These are phyloP conservation scores for Leptographium radiaticola DNA, from an alignment of 2,329 filamentous ascomycete species.

Conservation along the genomic window DNA sequence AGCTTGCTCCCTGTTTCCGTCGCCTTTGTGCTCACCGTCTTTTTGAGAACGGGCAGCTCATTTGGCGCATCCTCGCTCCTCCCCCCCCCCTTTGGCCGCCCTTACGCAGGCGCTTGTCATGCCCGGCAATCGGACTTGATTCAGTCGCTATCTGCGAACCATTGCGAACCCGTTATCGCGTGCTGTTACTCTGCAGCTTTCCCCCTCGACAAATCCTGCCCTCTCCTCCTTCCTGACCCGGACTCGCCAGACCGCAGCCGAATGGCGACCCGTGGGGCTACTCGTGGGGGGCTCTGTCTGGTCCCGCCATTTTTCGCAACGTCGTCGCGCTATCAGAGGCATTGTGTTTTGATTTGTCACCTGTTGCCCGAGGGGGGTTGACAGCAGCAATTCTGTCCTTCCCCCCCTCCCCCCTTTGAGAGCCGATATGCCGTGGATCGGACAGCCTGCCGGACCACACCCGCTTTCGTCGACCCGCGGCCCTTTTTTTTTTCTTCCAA, in stretches of 20 bases:
- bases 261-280: neutral
- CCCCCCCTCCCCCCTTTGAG: too few relatives aligned
- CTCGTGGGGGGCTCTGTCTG: neutral
- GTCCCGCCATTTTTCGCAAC: neutral
- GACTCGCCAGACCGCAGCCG: neutral
- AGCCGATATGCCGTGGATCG: too few relatives aligned
- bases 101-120: too few relatives aligned
- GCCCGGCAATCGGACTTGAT: too few relatives aligned
- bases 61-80: neutral
- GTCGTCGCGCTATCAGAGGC: neutral
- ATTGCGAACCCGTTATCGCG: neutral
- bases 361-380: neutral
- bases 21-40: neutral
- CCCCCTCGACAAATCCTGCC: neutral
- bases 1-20: neutral
- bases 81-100: neutral
- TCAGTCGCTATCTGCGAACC: neutral
- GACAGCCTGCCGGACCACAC: too few relatives aligned
- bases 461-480: too few relatives aligned
- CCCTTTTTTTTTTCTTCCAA: too few relatives aligned
- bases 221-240: neutral
- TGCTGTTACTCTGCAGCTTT: neutral
- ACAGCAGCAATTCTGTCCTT: too few relatives aligned
- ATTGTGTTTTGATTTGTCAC: neutral
- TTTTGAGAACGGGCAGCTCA: neutral